Evolutionary conservation across 768 basidiomycete genomes (phyloP), one percentile per base, ranked within the genome.

Genomic region (Russula virescens): DNA sequence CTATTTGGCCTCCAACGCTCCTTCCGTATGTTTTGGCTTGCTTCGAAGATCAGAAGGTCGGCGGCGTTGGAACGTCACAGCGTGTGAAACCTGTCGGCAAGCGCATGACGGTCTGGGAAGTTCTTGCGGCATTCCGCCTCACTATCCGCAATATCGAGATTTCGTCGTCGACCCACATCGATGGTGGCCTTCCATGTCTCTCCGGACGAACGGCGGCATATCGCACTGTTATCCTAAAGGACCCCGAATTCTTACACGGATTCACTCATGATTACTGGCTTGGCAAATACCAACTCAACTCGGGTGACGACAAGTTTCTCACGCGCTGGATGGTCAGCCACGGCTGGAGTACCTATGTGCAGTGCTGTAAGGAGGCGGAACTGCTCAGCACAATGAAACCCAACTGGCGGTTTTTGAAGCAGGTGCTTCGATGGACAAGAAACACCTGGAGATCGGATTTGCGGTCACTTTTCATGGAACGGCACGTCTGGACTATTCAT

Each of bases 301-400:
- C 90, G 3, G 92, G 93, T 25, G 93, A 94, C 75, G 91, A 93
- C 79, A 94, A 96, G 75, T 96, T 93, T 76, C 77, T 96, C 71
- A 98, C 94, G 19, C 79, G 94, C 49, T 96, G 94, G 94, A 94
- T 95, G 91, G 94, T 96, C 63, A 87, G 85, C 70, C 93, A 95
- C 69, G 92, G 93, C 18, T 96, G 94, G 94, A 88, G 81, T 73
- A 95, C 92, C n/a, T 94, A 92, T 72, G 90, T 95, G 35, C 91
- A 93, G 72, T 84, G 83, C 72, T 93, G 89, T 78, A 84, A 82
- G 72, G 89, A 91, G 75, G 88, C 86, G 16, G 93, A 95, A 75
- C 77, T 95, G 16, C 76, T 94, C 63, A 89, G 86, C 72, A 95
- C 93, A 55, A 98, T 95, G 94, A 96, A 96, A 75, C 92, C 92